Evolutionary conservation across 2,329 filamentous ascomycete genomes (phyloP).

Genomic region (Calonectria hawksworthii): DNA sequence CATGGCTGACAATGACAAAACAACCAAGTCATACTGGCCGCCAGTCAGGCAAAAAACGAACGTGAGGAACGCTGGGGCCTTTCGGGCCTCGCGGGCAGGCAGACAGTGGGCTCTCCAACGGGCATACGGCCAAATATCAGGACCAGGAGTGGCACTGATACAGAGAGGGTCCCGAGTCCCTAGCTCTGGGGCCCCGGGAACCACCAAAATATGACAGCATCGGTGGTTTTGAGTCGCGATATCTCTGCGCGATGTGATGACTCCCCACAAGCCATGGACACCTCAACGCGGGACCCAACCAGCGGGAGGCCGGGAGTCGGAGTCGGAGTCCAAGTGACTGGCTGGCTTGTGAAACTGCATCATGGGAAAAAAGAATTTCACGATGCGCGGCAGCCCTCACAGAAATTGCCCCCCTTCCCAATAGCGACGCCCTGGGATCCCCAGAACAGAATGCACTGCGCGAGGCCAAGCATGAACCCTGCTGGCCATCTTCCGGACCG

Average conservation of each 20-base stretch:
- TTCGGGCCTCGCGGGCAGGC: constrained; percentile 16
- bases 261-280: not conserved
- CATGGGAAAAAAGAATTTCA: constrained; percentile 31
- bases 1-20: constrained; percentile 38
- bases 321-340: constrained; percentile 3
- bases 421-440: constrained; percentile 18
- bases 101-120: constrained; percentile 30
- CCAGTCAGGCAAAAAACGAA: constrained; percentile 26
- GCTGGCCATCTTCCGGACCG: constrained; percentile 35
- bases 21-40: constrained; percentile 34
- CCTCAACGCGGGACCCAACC: not conserved
- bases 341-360: constrained; percentile 33
- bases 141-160: constrained; percentile 28
- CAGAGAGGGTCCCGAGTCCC: constrained; percentile 1
- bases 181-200: not conserved
- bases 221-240: constrained; percentile 16
- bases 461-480: constrained; percentile 37
- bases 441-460: constrained; percentile 31
- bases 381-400: constrained; percentile 24
- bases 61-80: constrained; percentile 19
- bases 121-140: constrained; percentile 30
- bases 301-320: constrained; percentile 13
- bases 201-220: not conserved
- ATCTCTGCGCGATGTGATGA: constrained; percentile 10
- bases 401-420: constrained; percentile 20